Base-by-base conservation (phyloP, 768 basidiomycete species). In the Tricholomella constricta region DNA sequence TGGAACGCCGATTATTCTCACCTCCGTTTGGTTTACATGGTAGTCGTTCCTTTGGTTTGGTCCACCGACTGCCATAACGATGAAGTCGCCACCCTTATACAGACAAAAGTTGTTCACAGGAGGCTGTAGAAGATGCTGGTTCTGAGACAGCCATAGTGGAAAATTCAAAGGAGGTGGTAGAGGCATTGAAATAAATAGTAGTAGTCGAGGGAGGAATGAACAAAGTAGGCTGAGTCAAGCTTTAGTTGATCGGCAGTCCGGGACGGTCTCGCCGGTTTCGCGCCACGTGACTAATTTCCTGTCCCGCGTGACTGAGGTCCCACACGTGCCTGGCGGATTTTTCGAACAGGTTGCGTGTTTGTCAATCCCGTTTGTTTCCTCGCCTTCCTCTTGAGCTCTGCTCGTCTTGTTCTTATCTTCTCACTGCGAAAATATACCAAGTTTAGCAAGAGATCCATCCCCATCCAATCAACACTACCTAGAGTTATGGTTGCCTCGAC, bases 51-150 rank as follows among this genome's bases (percentile, higher is more conserved):
- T 77, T 66, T 92, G 86, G 66, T 99, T 99, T 0, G 96, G 96
- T 0, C 96, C 97, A 8, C 97, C 95, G 20, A 98, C 85, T 6
- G 81, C 91, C 96, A 99, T 98, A n/a, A 96, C 86, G 37, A 91
- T 82, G 63, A 89, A 96, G 67, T 98, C 94, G 23, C 78, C 77
- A 32, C 91, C 92, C 46, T 82, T 79, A 68, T 89, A 92, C 51
- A 93, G 65, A 65, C 91, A 91, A 57, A 83, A 94, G 68, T 95
- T 92, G 77, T 94, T 94, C 41, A 99, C 92, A 0, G 96, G 95
- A 2, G 96, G 96, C 66, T 88, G 79, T 25, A 98, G 78, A 2
- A 88, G 77, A 57, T 94, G 81, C 19, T 73, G 71, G 60, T 98
- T 98, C 63, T 92, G 83, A 3, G 74, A 72, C 38, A 99, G 79